Percentiles rank a stretch among this genome's conserved stretches.
These are phyloP conservation scores for Salix exigua DNA, from an alignment of 345 rosid genomes.

Conservation along the genomic window DNA sequence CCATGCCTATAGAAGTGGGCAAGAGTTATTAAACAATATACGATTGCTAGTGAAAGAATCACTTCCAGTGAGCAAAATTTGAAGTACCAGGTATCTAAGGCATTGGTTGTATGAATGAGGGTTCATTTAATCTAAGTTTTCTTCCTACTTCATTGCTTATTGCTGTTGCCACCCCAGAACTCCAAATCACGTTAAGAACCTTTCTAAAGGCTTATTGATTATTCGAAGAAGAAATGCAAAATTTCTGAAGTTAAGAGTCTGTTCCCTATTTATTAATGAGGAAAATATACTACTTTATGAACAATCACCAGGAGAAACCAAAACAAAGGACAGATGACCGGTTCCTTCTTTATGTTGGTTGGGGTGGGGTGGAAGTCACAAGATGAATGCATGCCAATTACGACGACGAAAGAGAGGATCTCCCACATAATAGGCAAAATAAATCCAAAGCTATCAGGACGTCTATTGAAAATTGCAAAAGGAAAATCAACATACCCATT, in stretches of 20 bases:
- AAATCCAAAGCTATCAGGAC: neutral
- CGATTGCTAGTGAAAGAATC: neutral
- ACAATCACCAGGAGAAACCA: neutral
- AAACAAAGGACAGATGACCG: neutral
- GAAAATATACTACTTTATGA: neutral
- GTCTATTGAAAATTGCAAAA: neutral
- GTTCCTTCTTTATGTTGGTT: no score
- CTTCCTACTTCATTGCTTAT: neutral
- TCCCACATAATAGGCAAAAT: neutral
- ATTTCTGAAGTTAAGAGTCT: neutral
- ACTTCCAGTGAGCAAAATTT: neutral
- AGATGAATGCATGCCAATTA: neutral
- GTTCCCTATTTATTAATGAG: neutral
- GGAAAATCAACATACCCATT: conserved; percentile 39
- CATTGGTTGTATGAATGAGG: neutral
- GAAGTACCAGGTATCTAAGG: no score
- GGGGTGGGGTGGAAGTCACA: neutral
- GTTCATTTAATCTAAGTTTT: neutral
- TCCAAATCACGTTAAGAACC: neutral
- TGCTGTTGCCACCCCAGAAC: neutral
- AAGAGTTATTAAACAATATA: neutral
- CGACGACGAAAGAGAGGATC: neutral
- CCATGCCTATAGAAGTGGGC: conserved; percentile 50
- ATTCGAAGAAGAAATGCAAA: neutral
- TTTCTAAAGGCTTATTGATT: neutral